Percentiles rank a stretch among this genome's conserved stretches.
Evolutionary conservation across 2,329 filamentous ascomycete genomes (phyloP).

Genomic region (Phialocephala sp.): DNA sequence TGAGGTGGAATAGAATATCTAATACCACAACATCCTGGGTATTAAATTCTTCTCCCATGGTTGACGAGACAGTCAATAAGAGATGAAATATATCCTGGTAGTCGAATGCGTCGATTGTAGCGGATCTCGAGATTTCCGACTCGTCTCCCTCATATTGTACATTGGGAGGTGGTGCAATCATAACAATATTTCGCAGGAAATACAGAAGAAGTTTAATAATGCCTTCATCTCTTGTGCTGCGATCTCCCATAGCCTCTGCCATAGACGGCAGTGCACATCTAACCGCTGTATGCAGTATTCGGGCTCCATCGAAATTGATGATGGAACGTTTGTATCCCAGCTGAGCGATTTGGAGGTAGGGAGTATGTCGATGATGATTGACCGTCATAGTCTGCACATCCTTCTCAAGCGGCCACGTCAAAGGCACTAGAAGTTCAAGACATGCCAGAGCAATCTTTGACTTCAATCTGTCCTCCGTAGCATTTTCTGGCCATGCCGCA

Average conservation of each 20-base stretch:
- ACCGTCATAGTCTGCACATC: conserved; percentile 82
- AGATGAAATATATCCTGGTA: conserved; percentile 89
- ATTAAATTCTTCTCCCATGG: conserved; percentile 92
- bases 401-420: conserved; percentile 92
- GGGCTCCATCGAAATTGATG: conserved; percentile 79
- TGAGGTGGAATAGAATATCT: conserved; percentile 89
- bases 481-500: conserved; percentile 77
- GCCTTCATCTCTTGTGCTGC: conserved; percentile 81
- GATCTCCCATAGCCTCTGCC: conserved; percentile 76
- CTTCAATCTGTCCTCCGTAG: conserved; percentile 74
- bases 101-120: conserved; percentile 86
- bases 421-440: conserved; percentile 85
- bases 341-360: conserved; percentile 87
- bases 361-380: conserved; percentile 91
- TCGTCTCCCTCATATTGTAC: conserved; percentile 86
- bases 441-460: conserved; percentile 82
- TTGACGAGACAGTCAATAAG: conserved; percentile 85
- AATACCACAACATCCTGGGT: conserved; percentile 87
- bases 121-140: conserved; percentile 84
- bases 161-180: conserved; percentile 77
- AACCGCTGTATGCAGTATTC: conserved; percentile 80
- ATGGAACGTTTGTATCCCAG: conserved; percentile 88
- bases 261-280: conserved; percentile 85
- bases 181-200: conserved; percentile 85
- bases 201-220: conserved; percentile 92